Conservation (phyloP, 768 basidiomycete species). For the Butyriboletus loyo region DNA sequence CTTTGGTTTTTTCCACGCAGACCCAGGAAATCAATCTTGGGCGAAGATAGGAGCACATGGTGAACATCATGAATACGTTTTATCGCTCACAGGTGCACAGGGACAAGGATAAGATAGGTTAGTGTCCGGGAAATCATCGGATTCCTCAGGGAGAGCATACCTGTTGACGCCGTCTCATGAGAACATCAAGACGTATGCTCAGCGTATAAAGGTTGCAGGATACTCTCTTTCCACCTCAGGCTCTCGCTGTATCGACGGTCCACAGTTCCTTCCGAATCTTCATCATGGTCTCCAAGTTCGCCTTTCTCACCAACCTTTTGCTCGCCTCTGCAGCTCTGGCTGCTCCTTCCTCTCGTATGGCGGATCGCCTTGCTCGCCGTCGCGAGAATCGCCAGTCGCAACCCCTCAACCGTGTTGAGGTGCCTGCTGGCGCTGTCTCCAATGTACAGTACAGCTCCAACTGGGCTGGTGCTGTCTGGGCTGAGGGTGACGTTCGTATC, state of each 20-base stretch:
- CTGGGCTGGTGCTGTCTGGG: constrained; percentile 22
- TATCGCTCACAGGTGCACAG: background rate
- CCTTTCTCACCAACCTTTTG: constrained; percentile 15
- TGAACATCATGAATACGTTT: background rate
- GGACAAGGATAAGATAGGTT: background rate
- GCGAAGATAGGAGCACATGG: background rate
- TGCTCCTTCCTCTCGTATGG: constrained; percentile 12
- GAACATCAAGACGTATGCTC: background rate
- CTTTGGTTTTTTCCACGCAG: background rate
- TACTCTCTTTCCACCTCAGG: background rate
- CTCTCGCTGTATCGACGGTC: background rate
- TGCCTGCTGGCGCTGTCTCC: background rate
- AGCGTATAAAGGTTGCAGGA: constrained; percentile 12
- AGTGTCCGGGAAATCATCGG: background rate
- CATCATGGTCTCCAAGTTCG: constrained; percentile 19
- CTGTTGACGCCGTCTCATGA: background rate
- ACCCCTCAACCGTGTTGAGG: constrained; percentile 1
- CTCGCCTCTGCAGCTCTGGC: constrained; percentile 18
- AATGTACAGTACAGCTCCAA: constrained; percentile 14
- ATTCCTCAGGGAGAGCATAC: background rate
- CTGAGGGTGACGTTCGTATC: constrained; percentile 4
- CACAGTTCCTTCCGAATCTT: background rate
- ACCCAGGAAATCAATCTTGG: background rate
- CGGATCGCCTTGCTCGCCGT: constrained; percentile 14
- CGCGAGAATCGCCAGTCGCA: constrained; percentile 11